These are phyloP conservation scores for Podospora fimiseda DNA, from an alignment of 495 filamentous ascomycete genomes.

Conservation along the genomic window DNA sequence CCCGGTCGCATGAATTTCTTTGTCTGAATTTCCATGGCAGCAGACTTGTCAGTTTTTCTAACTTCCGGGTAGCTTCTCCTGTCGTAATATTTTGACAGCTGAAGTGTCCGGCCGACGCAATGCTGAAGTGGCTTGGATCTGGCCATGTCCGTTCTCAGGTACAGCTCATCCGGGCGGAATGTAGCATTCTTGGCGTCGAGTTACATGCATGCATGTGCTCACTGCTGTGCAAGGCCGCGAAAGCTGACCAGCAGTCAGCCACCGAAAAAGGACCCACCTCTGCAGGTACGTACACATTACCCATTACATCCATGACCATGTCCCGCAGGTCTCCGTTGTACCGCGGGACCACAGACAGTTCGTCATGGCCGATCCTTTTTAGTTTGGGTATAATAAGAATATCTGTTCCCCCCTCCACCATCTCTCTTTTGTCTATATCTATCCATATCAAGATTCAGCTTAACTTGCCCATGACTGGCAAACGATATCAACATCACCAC, in stretches of 20 bases:
- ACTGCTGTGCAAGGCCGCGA: background rate
- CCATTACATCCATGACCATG: background rate
- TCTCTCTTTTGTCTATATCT: background rate
- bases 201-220: background rate
- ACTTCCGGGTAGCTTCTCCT: background rate
- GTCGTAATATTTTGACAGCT: constrained; percentile 5
- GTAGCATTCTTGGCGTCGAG: background rate
- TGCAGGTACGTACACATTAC: too few relatives aligned
- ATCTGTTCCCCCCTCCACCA: background rate
- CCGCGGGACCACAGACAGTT: background rate
- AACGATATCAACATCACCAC: background rate
- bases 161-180: background rate
- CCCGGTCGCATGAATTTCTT: too few relatives aligned
- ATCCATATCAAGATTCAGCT: background rate
- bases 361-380: background rate
- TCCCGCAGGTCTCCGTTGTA: background rate
- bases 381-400: background rate
- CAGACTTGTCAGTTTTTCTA: background rate
- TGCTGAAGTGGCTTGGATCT: constrained; percentile 4
- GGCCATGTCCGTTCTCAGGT: background rate
- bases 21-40: background rate
- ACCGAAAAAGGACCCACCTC: constrained; percentile 2
- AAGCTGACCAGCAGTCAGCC: constrained; percentile 1
- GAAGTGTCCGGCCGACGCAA: background rate
- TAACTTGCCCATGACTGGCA: background rate